These are phyloP conservation scores for Coemansia furcata DNA, from an alignment of 192 early-diverging fungal species.

Conservation along the genomic window DNA sequence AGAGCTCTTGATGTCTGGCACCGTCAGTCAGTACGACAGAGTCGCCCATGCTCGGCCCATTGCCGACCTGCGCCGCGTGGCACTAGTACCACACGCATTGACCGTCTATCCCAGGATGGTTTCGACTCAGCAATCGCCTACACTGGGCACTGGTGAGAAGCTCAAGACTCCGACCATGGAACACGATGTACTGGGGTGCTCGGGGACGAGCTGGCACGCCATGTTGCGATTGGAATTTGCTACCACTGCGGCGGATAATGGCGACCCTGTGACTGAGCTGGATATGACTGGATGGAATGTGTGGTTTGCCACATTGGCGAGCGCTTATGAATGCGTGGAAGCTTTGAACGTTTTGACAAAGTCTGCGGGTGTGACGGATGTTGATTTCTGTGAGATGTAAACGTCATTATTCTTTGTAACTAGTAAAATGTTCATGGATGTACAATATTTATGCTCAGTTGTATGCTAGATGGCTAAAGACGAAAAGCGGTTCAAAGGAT, in stretches of 20 bases:
- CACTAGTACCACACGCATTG: conserved; percentile 8
- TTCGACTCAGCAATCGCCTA: background rate
- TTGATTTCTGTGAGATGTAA: conserved; percentile 12
- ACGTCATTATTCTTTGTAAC: background rate
- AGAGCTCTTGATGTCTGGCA: conserved; percentile 14
- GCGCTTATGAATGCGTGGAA: conserved; percentile 45
- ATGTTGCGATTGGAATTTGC: conserved; percentile 44
- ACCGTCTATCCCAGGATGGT: background rate
- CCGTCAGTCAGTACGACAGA: conserved; percentile 38
- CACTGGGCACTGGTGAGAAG: background rate
- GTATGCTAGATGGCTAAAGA: too few relatives aligned
- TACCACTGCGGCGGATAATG: background rate
- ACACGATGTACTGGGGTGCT: conserved; percentile 16
- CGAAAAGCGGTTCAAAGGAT: too few relatives aligned
- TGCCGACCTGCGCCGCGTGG: conserved; percentile 30
- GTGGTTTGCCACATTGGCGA: conserved; percentile 44
- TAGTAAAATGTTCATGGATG: background rate
- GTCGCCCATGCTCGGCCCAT: conserved; percentile 26
- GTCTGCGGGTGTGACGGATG: conserved; percentile 4
- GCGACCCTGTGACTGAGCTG: background rate
- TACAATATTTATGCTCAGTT: background rate
- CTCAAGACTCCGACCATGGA: background rate
- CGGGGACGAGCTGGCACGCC: conserved; percentile 41
- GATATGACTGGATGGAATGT: conserved; percentile 23
- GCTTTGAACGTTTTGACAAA: conserved; percentile 27